A percentile compares a stretch with the other conserved stretches of the same genome.
phyloP scores from a whole-genome alignment of 2,329 filamentous ascomycete genomes.

The Emericellopsis atlantica region DNA sequence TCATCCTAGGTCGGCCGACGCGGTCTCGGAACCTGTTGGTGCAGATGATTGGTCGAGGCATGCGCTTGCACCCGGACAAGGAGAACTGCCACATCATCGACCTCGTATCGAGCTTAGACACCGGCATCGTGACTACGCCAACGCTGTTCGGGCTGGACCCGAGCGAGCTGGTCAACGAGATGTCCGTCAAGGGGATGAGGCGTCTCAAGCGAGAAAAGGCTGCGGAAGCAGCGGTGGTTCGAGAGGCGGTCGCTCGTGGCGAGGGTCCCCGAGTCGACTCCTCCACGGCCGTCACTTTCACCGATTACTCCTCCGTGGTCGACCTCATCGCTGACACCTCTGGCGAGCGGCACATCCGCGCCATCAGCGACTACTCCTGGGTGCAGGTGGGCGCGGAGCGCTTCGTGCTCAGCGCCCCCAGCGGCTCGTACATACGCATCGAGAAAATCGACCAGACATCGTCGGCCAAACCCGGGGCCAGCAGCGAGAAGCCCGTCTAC shows the following conservation, averaged over 20 bases:
- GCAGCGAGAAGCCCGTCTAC: conserved; percentile 16
- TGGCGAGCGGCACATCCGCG: conserved; percentile 65
- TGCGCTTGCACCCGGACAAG: conserved; percentile 73
- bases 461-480: conserved; percentile 5
- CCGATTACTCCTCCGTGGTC: conserved; percentile 83
- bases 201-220: conserved; percentile 36
- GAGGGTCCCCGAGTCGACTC: conserved; percentile 5
- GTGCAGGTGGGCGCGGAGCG: conserved; percentile 59
- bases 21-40: conserved; percentile 85
- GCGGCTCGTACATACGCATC: conserved; percentile 48
- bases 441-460: conserved; percentile 20
- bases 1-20: conserved; percentile 78
- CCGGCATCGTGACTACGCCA: conserved; percentile 79
- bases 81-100: conserved; percentile 89
- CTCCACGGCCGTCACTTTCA: conserved; percentile 54
- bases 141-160: conserved; percentile 91
- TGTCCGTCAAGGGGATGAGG: conserved; percentile 49
- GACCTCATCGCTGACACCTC: conserved; percentile 78
- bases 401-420: conserved; percentile 57
- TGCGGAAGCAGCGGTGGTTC: conserved; percentile 18
- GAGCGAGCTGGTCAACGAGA: conserved; percentile 57
- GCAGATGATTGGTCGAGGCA: conserved; percentile 94
- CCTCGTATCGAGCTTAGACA: conserved; percentile 77
- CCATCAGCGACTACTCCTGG: conserved; percentile 68
- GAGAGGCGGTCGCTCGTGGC: conserved; percentile 5